A percentile compares a stretch with the other conserved stretches of the same genome.
Evolutionary conservation across 768 basidiomycete species (phyloP).

Genomic region (Lactarius trivialis): DNA sequence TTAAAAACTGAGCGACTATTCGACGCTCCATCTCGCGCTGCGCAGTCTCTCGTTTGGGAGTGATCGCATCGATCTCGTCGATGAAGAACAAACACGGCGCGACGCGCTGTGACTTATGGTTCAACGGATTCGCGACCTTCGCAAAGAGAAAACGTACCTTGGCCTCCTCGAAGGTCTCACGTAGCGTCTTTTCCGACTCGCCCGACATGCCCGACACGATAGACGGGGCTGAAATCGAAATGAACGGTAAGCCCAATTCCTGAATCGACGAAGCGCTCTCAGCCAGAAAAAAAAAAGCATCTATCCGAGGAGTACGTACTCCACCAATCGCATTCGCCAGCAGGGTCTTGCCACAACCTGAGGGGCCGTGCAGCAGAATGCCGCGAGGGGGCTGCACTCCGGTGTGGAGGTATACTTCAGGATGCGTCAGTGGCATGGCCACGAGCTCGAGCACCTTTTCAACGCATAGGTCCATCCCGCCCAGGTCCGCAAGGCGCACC

Average conservation of each 20-base stretch:
- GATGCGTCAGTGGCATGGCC: slow-evolving; percentile 90
- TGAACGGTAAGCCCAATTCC: slow-evolving; percentile 92
- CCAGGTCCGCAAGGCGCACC: slow-evolving; percentile 75
- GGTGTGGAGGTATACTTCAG: slow-evolving; percentile 90
- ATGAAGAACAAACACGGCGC: slow-evolving; percentile 95
- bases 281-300: background rate
- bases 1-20: slow-evolving; percentile 95
- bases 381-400: slow-evolving; percentile 91
- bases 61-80: slow-evolving; percentile 97
- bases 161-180: slow-evolving; percentile 97
- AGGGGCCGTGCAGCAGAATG: slow-evolving; percentile 89
- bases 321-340: slow-evolving; percentile 94
- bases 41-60: slow-evolving; percentile 94
- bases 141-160: slow-evolving; percentile 46
- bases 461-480: slow-evolving; percentile 78
- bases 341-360: slow-evolving; percentile 95
- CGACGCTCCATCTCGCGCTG: slow-evolving; percentile 97
- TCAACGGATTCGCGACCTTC: background rate
- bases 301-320: slow-evolving; percentile 39
- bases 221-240: slow-evolving; percentile 89
- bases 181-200: slow-evolving; percentile 92
- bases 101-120: slow-evolving; percentile 47
- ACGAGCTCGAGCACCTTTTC: slow-evolving; percentile 96
- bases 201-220: slow-evolving; percentile 98
- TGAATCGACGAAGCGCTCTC: slow-evolving; percentile 28